Evolutionary conservation across 179 eudicot species (phyloP).

Genomic region (Spinacia oleracea): DNA sequence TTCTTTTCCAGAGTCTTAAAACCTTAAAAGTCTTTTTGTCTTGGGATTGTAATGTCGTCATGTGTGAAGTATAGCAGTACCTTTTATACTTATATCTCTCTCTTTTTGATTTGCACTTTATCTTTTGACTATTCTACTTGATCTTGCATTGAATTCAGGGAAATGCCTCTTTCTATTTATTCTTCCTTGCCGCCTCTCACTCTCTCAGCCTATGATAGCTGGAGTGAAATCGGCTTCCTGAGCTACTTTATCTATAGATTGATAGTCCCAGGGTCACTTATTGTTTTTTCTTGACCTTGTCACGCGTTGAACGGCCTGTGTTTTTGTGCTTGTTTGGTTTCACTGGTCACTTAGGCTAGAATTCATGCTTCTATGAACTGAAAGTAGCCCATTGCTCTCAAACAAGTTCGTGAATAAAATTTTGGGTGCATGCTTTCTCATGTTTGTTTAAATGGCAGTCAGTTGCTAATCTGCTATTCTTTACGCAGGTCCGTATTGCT

Average conservation of each 20-base stretch:
- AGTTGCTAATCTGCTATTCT: conserved; percentile 19
- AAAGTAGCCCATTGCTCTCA: not conserved
- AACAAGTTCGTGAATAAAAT: not conserved
- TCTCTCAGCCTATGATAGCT: not conserved
- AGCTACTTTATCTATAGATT: not conserved
- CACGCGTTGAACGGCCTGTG: not conserved
- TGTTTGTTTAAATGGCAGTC: conserved; percentile 1
- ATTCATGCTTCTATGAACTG: not conserved
- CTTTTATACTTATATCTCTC: not conserved
- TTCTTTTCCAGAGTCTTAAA: not conserved
- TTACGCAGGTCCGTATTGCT: conserved; percentile 90
- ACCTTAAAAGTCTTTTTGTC: not conserved
- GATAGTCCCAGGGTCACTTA: not conserved
- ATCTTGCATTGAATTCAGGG: not conserved
- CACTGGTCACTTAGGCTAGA: not conserved
- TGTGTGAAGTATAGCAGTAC: not conserved
- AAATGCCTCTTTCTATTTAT: not conserved
- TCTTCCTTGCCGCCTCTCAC: not conserved
- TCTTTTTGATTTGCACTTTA: not conserved
- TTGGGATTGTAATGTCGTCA: not conserved
- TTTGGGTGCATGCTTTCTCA: conserved; percentile 11
- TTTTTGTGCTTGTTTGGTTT: not conserved
- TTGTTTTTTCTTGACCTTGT: not conserved
- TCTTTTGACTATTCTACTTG: not conserved
- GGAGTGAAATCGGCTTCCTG: not conserved